A percentile compares a stretch with the other conserved stretches of the same genome.
Evolutionary conservation across 192 early-diverging fungal species (phyloP).

Genomic region (Phycomyces nitens): DNA sequence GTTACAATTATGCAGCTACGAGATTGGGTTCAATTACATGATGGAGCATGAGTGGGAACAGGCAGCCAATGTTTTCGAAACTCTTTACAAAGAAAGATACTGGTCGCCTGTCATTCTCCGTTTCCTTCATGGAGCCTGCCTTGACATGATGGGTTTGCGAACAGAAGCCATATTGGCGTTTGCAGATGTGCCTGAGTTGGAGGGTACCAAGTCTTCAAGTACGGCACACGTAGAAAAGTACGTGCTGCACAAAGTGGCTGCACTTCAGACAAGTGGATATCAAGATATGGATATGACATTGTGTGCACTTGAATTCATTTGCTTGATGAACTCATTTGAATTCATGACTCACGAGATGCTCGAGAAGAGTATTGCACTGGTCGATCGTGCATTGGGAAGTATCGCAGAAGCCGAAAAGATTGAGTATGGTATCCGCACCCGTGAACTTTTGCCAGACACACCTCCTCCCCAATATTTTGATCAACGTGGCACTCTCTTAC

Average conservation of each 20-base stretch:
- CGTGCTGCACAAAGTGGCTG: conserved; percentile 43
- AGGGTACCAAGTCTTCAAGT: conserved; percentile 34
- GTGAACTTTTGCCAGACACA: conserved; percentile 29
- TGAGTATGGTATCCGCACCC: conserved; percentile 34
- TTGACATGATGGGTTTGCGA: conserved; percentile 59
- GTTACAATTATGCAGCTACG: conserved; percentile 18
- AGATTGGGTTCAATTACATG: conserved; percentile 30
- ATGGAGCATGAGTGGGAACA: conserved; percentile 30
- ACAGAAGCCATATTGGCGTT: conserved; percentile 73
- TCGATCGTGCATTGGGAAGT: conserved; percentile 26
- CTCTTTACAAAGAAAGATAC: conserved; percentile 35
- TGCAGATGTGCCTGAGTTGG: conserved; percentile 40
- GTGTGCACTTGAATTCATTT: conserved; percentile 45
- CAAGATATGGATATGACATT: conserved; percentile 42
- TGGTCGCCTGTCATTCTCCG: conserved; percentile 47
- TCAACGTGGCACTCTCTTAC: conserved; percentile 39
- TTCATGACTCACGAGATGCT: conserved; percentile 40
- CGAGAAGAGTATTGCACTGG: conserved; percentile 26
- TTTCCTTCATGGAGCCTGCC: conserved; percentile 45
- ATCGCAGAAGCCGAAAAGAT: conserved; percentile 35
- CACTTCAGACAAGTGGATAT: conserved; percentile 40
- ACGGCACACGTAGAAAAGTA: conserved; percentile 49
- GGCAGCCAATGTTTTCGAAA: conserved; percentile 6
- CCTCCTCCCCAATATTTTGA: conserved; percentile 40
- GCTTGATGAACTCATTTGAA: conserved; percentile 48